Evolutionary conservation across 164 flowering plant species (phyloP).

Genomic region (Santalum album): DNA sequence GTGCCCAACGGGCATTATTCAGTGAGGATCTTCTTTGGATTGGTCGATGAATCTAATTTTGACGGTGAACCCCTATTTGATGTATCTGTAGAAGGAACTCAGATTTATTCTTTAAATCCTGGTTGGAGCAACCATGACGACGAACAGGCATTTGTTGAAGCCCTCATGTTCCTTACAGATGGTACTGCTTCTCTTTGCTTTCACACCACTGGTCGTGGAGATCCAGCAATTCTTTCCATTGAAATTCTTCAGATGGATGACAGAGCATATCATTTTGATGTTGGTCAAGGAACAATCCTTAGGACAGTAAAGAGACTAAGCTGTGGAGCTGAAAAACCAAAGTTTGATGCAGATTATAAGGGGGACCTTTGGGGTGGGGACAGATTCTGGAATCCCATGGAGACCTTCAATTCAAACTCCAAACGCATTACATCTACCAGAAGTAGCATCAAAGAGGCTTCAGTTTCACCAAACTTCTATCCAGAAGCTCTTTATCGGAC

Average conservation of each 20-base stretch:
- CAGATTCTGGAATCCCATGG: conserved; percentile 63
- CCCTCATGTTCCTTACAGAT: conserved; percentile 55
- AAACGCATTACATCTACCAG: conserved; percentile 36
- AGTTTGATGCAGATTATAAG: conserved; percentile 65
- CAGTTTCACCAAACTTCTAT: conserved; percentile 73
- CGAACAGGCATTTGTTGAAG: conserved; percentile 75
- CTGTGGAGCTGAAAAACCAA: conserved; percentile 49
- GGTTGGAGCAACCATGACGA: conserved; percentile 70
- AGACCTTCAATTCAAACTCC: conserved; percentile 44
- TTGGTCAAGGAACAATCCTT: conserved; percentile 54
- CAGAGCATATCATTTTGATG: conserved; percentile 59
- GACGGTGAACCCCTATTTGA: conserved; percentile 83
- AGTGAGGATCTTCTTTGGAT: conserved; percentile 76
- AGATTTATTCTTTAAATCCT: conserved; percentile 51
- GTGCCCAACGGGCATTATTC: conserved; percentile 74
- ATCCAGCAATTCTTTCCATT: conserved; percentile 77
- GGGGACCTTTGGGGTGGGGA: conserved; percentile 92
- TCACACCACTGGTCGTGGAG: conserved; percentile 97
- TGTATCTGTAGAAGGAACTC: conserved; percentile 84
- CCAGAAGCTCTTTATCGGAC: conserved; percentile 70
- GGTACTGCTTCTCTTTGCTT: conserved; percentile 74
- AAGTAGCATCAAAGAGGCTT: conserved; percentile 38
- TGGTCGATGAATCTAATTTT: conserved; percentile 37
- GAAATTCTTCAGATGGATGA: conserved; percentile 88
- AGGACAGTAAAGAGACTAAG: conserved; percentile 61